phyloP scores from a whole-genome alignment of 2,329 filamentous ascomycete genomes.

The Penicillium sp. region DNA sequence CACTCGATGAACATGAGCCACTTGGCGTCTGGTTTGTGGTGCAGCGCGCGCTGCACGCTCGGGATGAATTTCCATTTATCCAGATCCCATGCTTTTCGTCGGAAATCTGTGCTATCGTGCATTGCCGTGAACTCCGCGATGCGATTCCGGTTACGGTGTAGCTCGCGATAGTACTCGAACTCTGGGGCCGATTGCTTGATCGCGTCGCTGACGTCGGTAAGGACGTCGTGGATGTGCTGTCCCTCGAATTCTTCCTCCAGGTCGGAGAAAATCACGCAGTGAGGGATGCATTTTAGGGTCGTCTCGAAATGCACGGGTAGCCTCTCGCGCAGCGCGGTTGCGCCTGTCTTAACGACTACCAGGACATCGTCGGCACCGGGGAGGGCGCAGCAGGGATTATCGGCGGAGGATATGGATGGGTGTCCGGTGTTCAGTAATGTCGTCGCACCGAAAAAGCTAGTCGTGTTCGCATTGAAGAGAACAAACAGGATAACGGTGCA shows the following conservation, averaged over 20 bases:
- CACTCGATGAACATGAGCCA: neutral
- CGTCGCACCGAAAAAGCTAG: no score
- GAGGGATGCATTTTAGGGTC: neutral
- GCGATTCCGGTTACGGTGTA: neutral
- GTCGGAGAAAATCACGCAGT: neutral
- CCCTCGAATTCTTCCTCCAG: neutral
- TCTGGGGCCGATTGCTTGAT: neutral
- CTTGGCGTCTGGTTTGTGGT: neutral
- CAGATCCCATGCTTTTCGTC: neutral
- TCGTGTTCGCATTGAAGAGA: neutral
- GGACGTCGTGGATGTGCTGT: neutral
- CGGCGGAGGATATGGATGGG: neutral
- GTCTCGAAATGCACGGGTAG: neutral
- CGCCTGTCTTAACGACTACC: neutral
- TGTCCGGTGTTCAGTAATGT: neutral
- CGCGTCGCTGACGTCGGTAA: neutral
- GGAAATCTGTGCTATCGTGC: neutral
- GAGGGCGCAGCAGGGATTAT: neutral
- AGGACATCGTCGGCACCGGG: neutral
- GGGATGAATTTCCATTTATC: neutral
- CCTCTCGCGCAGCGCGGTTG: neutral
- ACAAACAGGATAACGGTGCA: neutral
- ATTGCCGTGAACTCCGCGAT: neutral
- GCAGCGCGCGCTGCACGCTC: neutral
- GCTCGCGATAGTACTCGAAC: neutral